Percentiles rank a stretch among this genome's conserved stretches.
Conservation (phyloP, 2,329 filamentous ascomycete genomes). For the Neofusicoccum umdonicola region DNA sequence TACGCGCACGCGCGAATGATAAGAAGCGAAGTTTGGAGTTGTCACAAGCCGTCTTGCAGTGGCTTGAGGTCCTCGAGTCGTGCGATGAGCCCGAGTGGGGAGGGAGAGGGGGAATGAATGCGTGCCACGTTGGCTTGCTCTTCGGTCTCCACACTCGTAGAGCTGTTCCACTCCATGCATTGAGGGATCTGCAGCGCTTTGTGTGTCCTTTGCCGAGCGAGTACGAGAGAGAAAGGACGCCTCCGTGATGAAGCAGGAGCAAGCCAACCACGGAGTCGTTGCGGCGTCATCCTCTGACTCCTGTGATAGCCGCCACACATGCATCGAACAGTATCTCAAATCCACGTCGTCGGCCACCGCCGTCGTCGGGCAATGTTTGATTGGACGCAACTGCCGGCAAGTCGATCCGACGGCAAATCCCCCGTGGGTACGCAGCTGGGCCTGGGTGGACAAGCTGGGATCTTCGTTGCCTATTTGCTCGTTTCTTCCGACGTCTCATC, state of each 20-base stretch:
- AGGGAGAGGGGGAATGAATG: not conserved
- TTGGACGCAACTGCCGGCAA: too few species aligned
- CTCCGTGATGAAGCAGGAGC: not conserved
- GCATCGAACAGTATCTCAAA: too few species aligned
- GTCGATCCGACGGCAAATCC: too few species aligned
- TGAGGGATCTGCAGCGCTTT: not conserved
- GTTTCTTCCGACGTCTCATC: conserved; percentile 4
- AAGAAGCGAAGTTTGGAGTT: too few species aligned
- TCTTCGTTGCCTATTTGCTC: not conserved
- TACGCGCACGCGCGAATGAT: too few species aligned
- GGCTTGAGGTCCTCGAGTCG: too few species aligned
- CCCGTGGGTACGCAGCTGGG: too few species aligned
- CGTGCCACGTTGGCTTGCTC: not conserved
- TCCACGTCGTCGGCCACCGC: too few species aligned
- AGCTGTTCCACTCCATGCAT: not conserved
- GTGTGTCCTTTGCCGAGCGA: not conserved
- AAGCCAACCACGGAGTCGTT: too few species aligned
- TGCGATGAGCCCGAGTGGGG: not conserved
- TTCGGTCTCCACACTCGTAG: not conserved
- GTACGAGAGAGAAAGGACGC: not conserved
- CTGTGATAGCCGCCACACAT: too few species aligned
- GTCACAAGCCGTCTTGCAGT: too few species aligned
- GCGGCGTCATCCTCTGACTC: too few species aligned
- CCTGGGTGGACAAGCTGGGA: not conserved
- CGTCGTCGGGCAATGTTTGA: not conserved